Base-by-base conservation (phyloP, 495 filamentous ascomycete genomes). In the Aspergillus saccharolyticus region DNA sequence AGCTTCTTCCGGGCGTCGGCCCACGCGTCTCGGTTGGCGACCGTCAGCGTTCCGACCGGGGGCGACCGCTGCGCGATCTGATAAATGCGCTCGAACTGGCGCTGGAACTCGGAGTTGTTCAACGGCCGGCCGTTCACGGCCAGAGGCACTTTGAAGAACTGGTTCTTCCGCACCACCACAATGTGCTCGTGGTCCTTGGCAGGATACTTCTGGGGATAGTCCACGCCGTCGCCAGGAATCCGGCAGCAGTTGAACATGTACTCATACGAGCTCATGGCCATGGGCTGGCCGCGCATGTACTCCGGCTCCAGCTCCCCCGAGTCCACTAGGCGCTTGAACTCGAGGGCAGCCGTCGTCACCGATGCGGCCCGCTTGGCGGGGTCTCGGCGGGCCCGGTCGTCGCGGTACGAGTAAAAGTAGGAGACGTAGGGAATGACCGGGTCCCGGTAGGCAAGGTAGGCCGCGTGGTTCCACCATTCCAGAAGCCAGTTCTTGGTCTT, bases 181-280 rank as follows among this genome's bases (percentile, higher is more conserved):
- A 96, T 88, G 71, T 97, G 89, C 73, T 89, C 84, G 79, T 95
- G 83, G 62, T 89, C 83, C 42, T 82, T 61, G 44, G 81, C 80
- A 18, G 84, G 70, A 70, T 87, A 96, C 74, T 96, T 96, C 71
- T 89, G 79, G 1, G 89, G 89, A 69, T 87, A 84, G 63, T 99
- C 95, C 8, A 83, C 84, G 3, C 86, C 83, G 63, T 86, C 87
- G 52, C 84, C 86, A n/a, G 95, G 88, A 30, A 97, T 84, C 57
- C 95, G 87, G 76, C 86, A 89, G 71, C 80, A 79, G 73, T 99
- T 97, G 83, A 99, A 99, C 95, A 99, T 97, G 85, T 87, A 99
- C 77, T 96, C 80, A 79, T 97, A 97, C 56, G 87, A 89, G 80
- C 88, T 89, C 95, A 97, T 97, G 72, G 90, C 93, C 68, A 97